Evolutionary conservation across 2,329 filamentous ascomycete species (phyloP), one percentile per base, ranked within the genome.

Genomic region (Diaporthe humulicola): DNA sequence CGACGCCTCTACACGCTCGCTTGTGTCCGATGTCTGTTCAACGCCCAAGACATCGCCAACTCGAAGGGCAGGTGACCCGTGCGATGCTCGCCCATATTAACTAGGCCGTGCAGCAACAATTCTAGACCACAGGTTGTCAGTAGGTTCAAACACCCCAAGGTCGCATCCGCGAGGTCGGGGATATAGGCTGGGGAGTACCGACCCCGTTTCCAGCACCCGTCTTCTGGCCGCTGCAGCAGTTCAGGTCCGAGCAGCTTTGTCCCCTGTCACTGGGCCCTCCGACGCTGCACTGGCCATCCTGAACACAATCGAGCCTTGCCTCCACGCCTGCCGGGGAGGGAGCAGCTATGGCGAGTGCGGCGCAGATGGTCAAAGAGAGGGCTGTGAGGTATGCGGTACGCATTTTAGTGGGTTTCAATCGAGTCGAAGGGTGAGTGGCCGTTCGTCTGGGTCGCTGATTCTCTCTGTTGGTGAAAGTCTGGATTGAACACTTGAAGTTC

Each of bases 101-200:
- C 61, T 67, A 67, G 61, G 4, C 30, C 7, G 61, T 67, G 45
- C 61, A 67, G 28, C 61, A 67, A 33, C 61, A 52, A 8, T 67
- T 52, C 45, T 67, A 19, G 30, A 36, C 33, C 30, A 25, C 22
- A 52, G 36, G 45, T n/a, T 38, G n/a, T 38, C 30, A 52, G 61
- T 38, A n/a, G 25, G 58, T 30, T 22, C 15, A 19, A 48, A 22
- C 5, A 38, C 22, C 22, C 22, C 30, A 2, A 33, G 60, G 12
- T 36, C 22, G 4, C 12, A 14, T 36, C 25, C 30, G 1, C 42
- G 17, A 17, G 42, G 22, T n/a, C 14, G 19, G 28, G 42, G 12
- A 19, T 25, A 25, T 12, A 4, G 28, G 22, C 25, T 25, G 33
- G 22, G 42, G n/a, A 38, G 28, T 1, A 67, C 42, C 6, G 14